Evolutionary conservation across 2,329 filamentous ascomycete species (phyloP), one percentile per base, ranked within the genome.

Genomic region (Fusarium ramigenum): DNA sequence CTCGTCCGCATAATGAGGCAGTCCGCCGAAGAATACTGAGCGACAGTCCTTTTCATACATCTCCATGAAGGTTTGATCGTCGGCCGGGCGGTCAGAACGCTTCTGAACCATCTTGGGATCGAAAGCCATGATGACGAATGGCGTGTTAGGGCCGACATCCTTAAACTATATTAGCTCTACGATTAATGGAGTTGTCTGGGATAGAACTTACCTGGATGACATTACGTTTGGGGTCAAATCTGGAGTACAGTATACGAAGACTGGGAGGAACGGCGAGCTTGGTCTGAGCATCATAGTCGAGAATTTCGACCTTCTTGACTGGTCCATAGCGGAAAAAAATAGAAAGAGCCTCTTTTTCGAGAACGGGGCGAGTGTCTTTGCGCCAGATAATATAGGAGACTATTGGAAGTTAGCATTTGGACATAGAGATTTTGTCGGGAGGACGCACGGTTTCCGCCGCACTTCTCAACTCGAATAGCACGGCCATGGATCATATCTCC

Each of bases 381-480:
- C 80, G 83, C 70, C 83, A 85, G 25, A 90, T 82, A 19, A 87
- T 80, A 70, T 86, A 90, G 8, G 83, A 82, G 9, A 86, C 87
- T 90, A 15, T 11, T 21, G 54, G 2, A 58, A 43, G 44, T 83
- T 43, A 83, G 78, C 21, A 66, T 6, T 40, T 18, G 60, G 18
- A 57, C 16, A 66, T 18, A 42, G 49, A 21, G 12, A 9, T 14
- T 36, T 23, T 23, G n/a, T n/a, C 8, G 23, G 52, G 19, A 8
- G 6, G 80, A 70, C 87, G 82, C 80, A 89, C 90, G 84, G 74
- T 90, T 88, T 32, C 87, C 89, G 71, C 87, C 87, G 25, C 88
- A 88, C 79, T 85, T 87, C 80, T 92, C 90, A 25, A 85, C 88
- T 23, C 90, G 88, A 79, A 88, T 89, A 18, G 86, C 82, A 16